Base-by-base conservation (phyloP, 331 rosid species). In the Pyrus hybrid region DNA sequence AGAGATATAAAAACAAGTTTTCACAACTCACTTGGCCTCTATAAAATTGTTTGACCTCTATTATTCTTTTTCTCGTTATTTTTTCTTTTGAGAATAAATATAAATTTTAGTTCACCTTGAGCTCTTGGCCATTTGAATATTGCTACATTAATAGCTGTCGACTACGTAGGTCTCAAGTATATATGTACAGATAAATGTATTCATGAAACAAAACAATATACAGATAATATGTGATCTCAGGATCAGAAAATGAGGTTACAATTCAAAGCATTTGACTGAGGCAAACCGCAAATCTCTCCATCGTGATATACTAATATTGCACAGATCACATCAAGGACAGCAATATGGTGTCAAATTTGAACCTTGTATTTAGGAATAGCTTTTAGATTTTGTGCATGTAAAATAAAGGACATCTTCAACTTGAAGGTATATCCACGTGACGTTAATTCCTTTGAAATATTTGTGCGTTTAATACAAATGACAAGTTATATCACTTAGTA, bases 231-330 rank as follows among this genome's bases (percentile, higher is more conserved):
- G 20, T 49, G 20, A 61, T 61, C 11, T 61, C 66, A 26, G 2
- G 33, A 3, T 82, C 86, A 76, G 72, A 29, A 63, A 63, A 28
- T 18, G 14, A 64, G 41, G 77, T 82, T 72, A 78, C 23, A 76
- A 78, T 64, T 33, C 32, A 70, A 85, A 82, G 87, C 84, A 78
- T 76, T 85, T 87, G 87, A 87, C 84, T 71, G 61, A 32, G 70
- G 18, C 49, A 13, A 49, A 49, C 81, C 66, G 23, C 65, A 76
- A 67, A 73, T 78, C 37, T 35, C 71, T 78, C 54, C 79, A 61
- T 68, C 51, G 62, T 53, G 4, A 70, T 18, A 21, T 33, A 68
- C 16, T 2, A 14, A 45, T 13, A 3, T 45, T 18, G 2, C 67
- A 62, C 8, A 14, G 2, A 62, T 26, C 21, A 23, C 5, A 62